A percentile compares a stretch with the other conserved stretches of the same genome.
phyloP scores from a whole-genome alignment of 2,329 filamentous ascomycete genomes.

The Nigrograna mackinnonii region DNA sequence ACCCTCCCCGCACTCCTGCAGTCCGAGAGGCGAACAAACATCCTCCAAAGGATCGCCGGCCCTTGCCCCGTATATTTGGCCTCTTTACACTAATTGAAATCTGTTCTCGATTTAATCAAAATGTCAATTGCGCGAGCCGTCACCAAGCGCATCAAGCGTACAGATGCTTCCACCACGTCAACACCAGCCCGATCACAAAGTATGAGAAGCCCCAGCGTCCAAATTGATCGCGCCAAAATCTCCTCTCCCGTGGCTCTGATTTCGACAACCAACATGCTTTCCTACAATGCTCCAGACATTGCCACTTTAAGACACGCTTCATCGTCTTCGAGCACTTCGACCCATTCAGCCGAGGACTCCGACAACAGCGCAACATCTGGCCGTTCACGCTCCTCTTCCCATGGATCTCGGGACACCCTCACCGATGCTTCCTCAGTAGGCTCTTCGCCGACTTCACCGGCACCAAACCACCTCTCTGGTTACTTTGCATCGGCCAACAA shows the following conservation, averaged over 20 bases:
- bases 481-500: conserved; percentile 60
- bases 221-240: conserved; percentile 71
- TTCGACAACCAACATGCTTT: conserved; percentile 94
- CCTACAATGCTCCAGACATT: conserved; percentile 91
- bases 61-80: conserved; percentile 27
- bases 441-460: conserved; percentile 53
- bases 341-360: conserved; percentile 71
- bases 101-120: conserved; percentile 36
- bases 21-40: conserved; percentile 17
- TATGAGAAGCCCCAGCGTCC: conserved; percentile 48
- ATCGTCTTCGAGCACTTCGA: conserved; percentile 65
- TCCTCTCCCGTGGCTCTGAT: conserved; percentile 85
- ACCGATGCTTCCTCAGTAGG: conserved; percentile 65
- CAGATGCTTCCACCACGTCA: conserved; percentile 43
- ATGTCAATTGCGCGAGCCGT: conserved; percentile 72
- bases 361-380: conserved; percentile 59
- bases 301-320: conserved; percentile 44
- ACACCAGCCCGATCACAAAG: conserved; percentile 43
- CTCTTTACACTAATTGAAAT: conserved; percentile 28
- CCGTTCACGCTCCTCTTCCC: conserved; percentile 49
- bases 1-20: conserved; percentile 38
- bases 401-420: conserved; percentile 67
- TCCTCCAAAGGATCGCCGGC: conserved; percentile 31
- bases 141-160: conserved; percentile 67
- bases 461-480: conserved; percentile 58